A percentile compares a stretch with the other conserved stretches of the same genome.
Evolutionary conservation across 805 yeast genomes (phyloP).

Genomic region (Lachancea sp.): DNA sequence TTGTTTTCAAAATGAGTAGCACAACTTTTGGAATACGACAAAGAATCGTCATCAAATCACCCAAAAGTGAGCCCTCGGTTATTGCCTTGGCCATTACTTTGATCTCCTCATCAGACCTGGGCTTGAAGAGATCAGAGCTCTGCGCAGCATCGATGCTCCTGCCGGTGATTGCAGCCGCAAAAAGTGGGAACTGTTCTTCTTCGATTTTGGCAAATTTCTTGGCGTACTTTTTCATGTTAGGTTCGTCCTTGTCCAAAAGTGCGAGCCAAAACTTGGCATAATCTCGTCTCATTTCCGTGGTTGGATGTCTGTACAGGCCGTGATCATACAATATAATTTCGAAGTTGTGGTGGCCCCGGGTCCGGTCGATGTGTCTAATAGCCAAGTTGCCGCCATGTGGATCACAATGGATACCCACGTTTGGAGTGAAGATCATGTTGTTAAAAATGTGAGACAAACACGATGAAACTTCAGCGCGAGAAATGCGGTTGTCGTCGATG

Average conservation of each 20-base stretch:
- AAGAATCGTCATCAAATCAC: conserved; percentile 71
- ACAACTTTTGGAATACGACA: conserved; percentile 81
- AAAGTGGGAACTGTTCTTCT: conserved; percentile 73
- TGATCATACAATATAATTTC: conserved; percentile 92
- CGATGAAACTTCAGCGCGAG: conserved; percentile 69
- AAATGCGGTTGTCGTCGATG: conserved; percentile 55
- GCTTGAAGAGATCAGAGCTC: conserved; percentile 50
- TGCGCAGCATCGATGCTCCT: conserved; percentile 76
- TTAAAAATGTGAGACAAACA: conserved; percentile 89
- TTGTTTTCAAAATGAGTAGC: conserved; percentile 80
- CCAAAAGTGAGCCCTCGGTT: conserved; percentile 54
- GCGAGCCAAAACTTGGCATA: conserved; percentile 94
- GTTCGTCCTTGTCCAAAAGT: conserved; percentile 61
- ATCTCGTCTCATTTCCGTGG: conserved; percentile 65
- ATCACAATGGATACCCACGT: conserved; percentile 90
- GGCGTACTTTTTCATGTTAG: conserved; percentile 67
- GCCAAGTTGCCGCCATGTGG: conserved; percentile 98
- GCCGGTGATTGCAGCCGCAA: conserved; percentile 93
- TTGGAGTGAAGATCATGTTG: conserved; percentile 91
- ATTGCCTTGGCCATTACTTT: conserved; percentile 59
- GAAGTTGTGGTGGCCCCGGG: conserved; percentile 53
- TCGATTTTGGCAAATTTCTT: conserved; percentile 68
- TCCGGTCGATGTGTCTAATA: conserved; percentile 43
- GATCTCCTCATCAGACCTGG: conserved; percentile 58
- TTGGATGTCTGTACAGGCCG: conserved; percentile 84